Evolutionary conservation across 78 protist genomes (phyloP), one percentile per base, ranked within the genome.

Genomic region (Anaeramoeba flamelloides): DNA sequence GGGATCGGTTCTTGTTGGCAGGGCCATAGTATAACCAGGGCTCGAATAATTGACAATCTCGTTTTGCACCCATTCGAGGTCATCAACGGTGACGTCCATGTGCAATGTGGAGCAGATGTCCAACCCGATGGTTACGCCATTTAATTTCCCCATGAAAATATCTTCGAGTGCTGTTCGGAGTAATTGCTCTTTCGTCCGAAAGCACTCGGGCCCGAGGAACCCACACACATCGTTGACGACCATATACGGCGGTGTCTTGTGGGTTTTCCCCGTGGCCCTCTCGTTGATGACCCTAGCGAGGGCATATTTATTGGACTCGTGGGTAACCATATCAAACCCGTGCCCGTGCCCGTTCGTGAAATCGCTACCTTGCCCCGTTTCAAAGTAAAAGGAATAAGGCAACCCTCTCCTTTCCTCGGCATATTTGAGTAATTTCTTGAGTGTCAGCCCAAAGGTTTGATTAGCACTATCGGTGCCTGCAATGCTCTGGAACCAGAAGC

Each of bases 311-410:
- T 39, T 4, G 2, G 77, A 38, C 77, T 75, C 77, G 31, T 38
- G 77, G 53, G 77, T 75, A 17, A 75, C 77, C 77, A 75, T 75
- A 39, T 75, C 77, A 30, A 75, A 38, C 53, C 77, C 77, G 22
- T 75, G 22, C 22, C 53, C 77, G 77, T 30, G 3, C 22, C 2
- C 2, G 77, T 75, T 75, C 22, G 77, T 75, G 22, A 12, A 0
- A 30, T 3, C 77, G 77, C 53, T 38, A 39, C 77, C 77, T 39
- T 75, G 77, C 22, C 77, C 77, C 22, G 77, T 75, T 39, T 75
- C 77, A 12, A 75, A 75, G 3, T 75, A 75, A n/a, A n/a, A n/a
- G n/a, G n/a, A n/a, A n/a, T n/a, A n/a, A n/a, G n/a, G n/a, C n/a
- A n/a, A n/a, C n/a, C n/a, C n/a, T n/a, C n/a, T n/a, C n/a, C n/a